Base-by-base conservation (phyloP, 1,284 basidiomycete genomes). In the Takashimella tepidaria region DNA sequence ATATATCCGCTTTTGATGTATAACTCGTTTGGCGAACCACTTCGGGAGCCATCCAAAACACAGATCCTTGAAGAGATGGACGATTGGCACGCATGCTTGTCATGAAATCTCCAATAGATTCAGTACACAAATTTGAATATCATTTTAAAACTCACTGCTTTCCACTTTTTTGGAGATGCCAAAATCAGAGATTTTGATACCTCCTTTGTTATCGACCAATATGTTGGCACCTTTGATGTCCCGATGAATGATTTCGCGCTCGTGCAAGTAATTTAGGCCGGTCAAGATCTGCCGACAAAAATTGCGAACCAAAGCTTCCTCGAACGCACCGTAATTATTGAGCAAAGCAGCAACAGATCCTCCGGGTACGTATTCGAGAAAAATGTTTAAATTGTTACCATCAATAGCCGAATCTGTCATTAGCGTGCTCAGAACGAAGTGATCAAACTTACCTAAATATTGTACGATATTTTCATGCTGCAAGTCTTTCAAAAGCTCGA, bases 31-130 rank as follows among this genome's bases (percentile, higher is more conserved):
- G 95, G 72, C 96, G 93, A 56, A 98, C 95, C 13, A 97, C 92
- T 72, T 99, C 96, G 0, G 92, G 92, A 0, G 92, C 92, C 92
- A 96, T 97, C 92, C 95, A 98, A 76, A 96, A 98, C 16, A 97
- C 93, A 0, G 92, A 95, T 1, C 95, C 95, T 74, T 98, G 95
- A 19, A 98, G 76, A 1, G 92, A 97, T 0, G 91, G 90, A 3
- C 93, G 81, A 70, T 96, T 87, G 25, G 84, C 82, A 25, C 87
- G 84, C 59, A 86, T 84, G 3, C 84, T 84, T n/a, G 83, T 82
- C 53, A 90, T 76, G 10, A 92, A 79, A 73, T 86, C 89, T 92
- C 58, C 49, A 27, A 56, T 42, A 24, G 12, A 26, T 20, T 12
- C 20, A n/a, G 12, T 12, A 31, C 2, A n/a, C n/a, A n/a, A n/a